Evolutionary conservation across 176 grass and related monocot species (phyloP), one percentile per base, ranked within the genome.

Genomic region (Rhynchospora pubera): DNA sequence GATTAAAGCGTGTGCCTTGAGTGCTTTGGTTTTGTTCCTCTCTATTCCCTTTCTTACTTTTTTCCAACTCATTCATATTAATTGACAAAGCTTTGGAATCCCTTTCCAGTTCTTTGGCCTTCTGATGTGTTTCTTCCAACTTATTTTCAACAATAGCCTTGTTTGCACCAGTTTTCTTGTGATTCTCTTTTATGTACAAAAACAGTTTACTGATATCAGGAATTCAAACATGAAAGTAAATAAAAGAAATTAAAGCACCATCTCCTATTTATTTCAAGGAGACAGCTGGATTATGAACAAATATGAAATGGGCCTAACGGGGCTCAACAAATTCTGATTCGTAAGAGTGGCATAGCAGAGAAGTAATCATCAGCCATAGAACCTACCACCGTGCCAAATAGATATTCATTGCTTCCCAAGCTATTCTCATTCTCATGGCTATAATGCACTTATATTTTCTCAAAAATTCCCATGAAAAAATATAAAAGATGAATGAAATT

Each of bases 141-240:
- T 89, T 89, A 84, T 98, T 94, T 60, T 94, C 92, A 51, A 91
- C 93, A 85, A 68, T 69, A 53, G 92, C 83, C 87, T 90, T 91
- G 79, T 90, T 88, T 91, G 92, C 90, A 44, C 92, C 89, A 85
- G 91, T 89, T 91, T 93, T 85, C 83, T 85, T 93, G 63, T 89
- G 67, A 69, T 80, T 85, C 79, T 98, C 92, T 82, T 98, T 92
- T 88, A 98, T 98, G 92, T 94, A 88, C 80, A 39, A 88, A 77
- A 44, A 89, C 5, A 75, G 51, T 53, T 53, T 26, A 5, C 47
- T 75, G 13, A 53, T 1, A 75, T 75, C 47, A 75, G 22, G 21
- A 75, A 75, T 26, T 5, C 21, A 53, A 51, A 7, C 22, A 75
- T 75, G 26, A 0, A 51, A 52, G n/a, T 48, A 9, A 48, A 6